These are phyloP conservation scores for Cicer arietinum DNA, from an alignment of 306 rosid species.

Conservation along the genomic window DNA sequence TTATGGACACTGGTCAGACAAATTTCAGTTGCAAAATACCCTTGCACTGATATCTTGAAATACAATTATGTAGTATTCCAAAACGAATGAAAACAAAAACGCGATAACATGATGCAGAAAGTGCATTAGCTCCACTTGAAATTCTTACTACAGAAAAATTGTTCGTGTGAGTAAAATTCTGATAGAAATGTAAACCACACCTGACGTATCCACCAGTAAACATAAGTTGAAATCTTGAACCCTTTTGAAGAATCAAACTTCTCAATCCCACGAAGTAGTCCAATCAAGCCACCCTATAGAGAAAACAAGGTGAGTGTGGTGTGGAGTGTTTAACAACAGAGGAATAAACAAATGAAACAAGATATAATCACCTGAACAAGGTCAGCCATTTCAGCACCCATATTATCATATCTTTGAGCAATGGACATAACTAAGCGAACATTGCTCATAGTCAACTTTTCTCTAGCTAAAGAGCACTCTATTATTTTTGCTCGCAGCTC, in stretches of 20 bases:
- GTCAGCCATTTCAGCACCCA: conserved; percentile 96
- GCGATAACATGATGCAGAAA: background rate
- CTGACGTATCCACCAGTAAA: conserved; percentile 99
- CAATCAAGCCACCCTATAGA: conserved; percentile 92
- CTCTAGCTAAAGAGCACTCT: conserved; percentile 85
- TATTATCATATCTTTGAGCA: conserved; percentile 90
- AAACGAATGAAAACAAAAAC: conserved; percentile 4
- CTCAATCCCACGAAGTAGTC: conserved; percentile 93
- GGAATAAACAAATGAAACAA: conserved; percentile 24
- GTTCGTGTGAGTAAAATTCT: conserved; percentile 3
- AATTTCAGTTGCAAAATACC: conserved; percentile 32
- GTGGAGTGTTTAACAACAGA: background rate
- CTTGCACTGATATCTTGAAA: conserved; percentile 14
- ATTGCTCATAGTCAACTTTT: conserved; percentile 92
- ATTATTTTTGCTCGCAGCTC: conserved; percentile 67
- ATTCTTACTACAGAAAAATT: background rate
- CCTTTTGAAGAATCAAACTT: conserved; percentile 96
- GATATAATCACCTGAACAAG: conserved; percentile 80
- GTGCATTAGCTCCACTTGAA: conserved; percentile 34
- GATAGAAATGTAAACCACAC: conserved; percentile 50
- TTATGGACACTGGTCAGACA: background rate
- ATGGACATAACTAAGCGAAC: conserved; percentile 92
- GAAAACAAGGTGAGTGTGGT: conserved; percentile 30
- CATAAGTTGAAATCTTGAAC: conserved; percentile 92
- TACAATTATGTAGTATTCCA: background rate